Evolutionary conservation across 768 basidiomycete genomes (phyloP), one percentile per base, ranked within the genome.

Genomic region (Rhodotorula taiwanensis): DNA sequence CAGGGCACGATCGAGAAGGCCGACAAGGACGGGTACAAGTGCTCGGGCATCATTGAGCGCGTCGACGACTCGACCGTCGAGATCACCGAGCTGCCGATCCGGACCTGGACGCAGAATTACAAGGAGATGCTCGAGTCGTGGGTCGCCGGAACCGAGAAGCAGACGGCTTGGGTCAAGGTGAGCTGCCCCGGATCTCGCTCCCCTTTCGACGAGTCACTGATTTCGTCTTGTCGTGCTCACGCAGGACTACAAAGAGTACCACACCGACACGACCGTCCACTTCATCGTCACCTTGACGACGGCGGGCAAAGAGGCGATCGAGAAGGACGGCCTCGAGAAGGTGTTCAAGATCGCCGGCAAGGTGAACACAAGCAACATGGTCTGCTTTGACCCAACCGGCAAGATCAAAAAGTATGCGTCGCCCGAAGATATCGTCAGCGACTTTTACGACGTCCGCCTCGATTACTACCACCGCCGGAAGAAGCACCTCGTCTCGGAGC

Each of bases 211-310:
- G 27, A 4, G 21, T 48, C 9, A 11, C 31, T 33, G 4, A 27
- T 42, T 27, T n/a, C n/a, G 52, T 49, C 11, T 7, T 13, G n/a
- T n/a, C n/a, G n/a, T 27, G 9, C 13, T 31, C 2, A 31, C 55
- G 45, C 71, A 98, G 94, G 93, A 98, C 74, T 99, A 91, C 78
- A 90, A 89, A 77, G 95, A 98, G 74, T 86, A 98, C 73, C 92
- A 95, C 72, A 91, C 91, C 72, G 94, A 91, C 64, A 80, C 84
- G 68, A 87, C 90, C 58, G 84, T 99, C 18, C 89, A 93, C 75
- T 97, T 97, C 72, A 79, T 87, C 34, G 75, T 99, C 33, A 84
- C 81, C 30, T 87, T 98, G 86, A 78, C 79, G 4, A 83, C 85
- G 50, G 86, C 86, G 67, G 86, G 86, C 63, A 81, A 95, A 67